These are phyloP conservation scores for Periconia macrospinosa DNA, from an alignment of 2,329 filamentous ascomycete species.

Conservation along the genomic window DNA sequence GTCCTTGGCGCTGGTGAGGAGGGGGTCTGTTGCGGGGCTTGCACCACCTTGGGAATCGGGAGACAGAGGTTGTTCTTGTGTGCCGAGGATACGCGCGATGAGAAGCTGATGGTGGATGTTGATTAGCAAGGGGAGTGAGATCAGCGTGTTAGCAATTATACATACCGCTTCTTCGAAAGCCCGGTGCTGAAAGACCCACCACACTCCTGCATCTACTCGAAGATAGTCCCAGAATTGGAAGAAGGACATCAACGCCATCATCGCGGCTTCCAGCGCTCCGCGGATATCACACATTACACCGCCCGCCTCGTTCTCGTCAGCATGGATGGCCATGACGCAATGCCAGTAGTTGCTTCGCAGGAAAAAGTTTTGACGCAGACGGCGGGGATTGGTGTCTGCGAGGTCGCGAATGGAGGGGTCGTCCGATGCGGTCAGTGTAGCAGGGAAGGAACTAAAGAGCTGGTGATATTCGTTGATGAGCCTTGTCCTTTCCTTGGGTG, in stretches of 20 bases:
- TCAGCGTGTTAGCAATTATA: slow-evolving; percentile 28
- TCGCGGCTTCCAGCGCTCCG: slow-evolving; percentile 72
- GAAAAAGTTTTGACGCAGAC: slow-evolving; percentile 74
- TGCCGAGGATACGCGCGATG: slow-evolving; percentile 42
- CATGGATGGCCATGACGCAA: slow-evolving; percentile 77
- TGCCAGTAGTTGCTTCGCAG: slow-evolving; percentile 82
- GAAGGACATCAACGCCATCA: slow-evolving; percentile 73
- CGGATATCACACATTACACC: slow-evolving; percentile 60
- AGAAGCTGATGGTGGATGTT: slow-evolving; percentile 33
- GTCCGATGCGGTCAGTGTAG: slow-evolving; percentile 70
- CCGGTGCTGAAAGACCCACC: slow-evolving; percentile 84
- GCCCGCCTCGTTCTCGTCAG: slow-evolving; percentile 65
- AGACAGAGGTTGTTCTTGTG: slow-evolving; percentile 37
- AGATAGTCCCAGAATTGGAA: slow-evolving; percentile 73
- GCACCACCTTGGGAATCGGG: slow-evolving; percentile 21
- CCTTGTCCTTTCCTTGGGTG: slow-evolving; percentile 68
- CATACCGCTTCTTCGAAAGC: slow-evolving; percentile 77
- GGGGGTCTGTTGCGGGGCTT: slow-evolving; percentile 33
- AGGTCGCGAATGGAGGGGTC: slow-evolving; percentile 61
- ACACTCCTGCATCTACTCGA: slow-evolving; percentile 72
- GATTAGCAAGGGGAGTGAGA: neutral
- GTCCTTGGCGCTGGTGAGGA: slow-evolving; percentile 44
- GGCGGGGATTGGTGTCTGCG: slow-evolving; percentile 63
- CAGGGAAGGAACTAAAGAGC: slow-evolving; percentile 73
- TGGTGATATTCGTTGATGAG: slow-evolving; percentile 70